A percentile compares a stretch with the other conserved stretches of the same genome.
These are phyloP conservation scores for Anaeromyces robustus DNA, from an alignment of 192 early-diverging fungal genomes.

Conservation along the genomic window DNA sequence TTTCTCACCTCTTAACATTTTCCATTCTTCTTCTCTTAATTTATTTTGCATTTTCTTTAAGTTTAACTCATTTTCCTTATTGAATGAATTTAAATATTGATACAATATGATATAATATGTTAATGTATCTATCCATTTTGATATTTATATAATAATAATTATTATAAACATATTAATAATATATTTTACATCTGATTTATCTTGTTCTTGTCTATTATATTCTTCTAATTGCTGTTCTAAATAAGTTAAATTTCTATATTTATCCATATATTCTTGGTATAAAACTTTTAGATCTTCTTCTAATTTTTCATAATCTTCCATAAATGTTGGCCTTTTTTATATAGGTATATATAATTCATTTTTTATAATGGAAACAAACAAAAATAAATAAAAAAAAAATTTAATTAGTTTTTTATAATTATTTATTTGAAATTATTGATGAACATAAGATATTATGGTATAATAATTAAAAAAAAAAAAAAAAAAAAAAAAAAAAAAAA, in stretches of 20 bases:
- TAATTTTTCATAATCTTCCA: slow-evolving; percentile 41
- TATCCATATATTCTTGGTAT: slow-evolving; percentile 30
- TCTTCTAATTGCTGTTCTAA: slow-evolving; percentile 39
- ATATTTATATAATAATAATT: too few relatives aligned
- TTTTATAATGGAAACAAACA: too few relatives aligned
- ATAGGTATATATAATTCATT: too few relatives aligned
- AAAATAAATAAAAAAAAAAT: too few relatives aligned
- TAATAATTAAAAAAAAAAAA: too few relatives aligned
- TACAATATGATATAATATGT: neutral
- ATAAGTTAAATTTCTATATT: slow-evolving; percentile 27
- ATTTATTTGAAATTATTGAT: too few relatives aligned
- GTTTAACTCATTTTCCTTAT: slow-evolving; percentile 23
- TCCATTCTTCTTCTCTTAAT: slow-evolving; percentile 32
- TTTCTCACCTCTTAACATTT: slow-evolving; percentile 26
- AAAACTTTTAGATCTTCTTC: slow-evolving; percentile 26
- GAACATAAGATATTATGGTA: too few relatives aligned
- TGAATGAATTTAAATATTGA: neutral
- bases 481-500: too few relatives aligned
- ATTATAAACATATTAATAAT: neutral
- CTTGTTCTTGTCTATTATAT: slow-evolving; percentile 25
- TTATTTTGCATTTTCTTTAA: slow-evolving; percentile 29
- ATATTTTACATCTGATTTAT: slow-evolving; percentile 24
- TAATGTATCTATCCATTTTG: neutral
- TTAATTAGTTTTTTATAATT: too few relatives aligned
- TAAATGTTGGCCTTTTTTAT: slow-evolving; percentile 30